A percentile compares a stretch with the other conserved stretches of the same genome.
These are phyloP conservation scores for Yamagishiella unicocca DNA, from an alignment of 139 green algal genomes.

Conservation along the genomic window DNA sequence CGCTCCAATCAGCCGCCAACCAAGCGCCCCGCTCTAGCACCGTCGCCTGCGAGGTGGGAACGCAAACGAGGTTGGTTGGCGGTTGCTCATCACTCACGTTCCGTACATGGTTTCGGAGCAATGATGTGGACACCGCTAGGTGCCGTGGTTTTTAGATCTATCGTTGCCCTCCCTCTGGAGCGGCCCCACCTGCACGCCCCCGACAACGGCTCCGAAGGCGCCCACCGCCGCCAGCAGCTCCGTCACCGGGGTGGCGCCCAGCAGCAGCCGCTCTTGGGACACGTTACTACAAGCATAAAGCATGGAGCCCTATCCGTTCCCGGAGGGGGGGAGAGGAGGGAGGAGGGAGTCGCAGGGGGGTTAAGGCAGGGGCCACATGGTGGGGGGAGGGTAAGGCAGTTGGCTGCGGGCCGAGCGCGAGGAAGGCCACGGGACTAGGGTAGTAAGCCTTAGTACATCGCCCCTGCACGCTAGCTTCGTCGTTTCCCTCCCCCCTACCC, in stretches of 20 bases:
- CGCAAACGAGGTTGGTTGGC: not conserved
- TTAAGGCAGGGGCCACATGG: too few relatives aligned
- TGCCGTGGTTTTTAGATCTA: too few relatives aligned
- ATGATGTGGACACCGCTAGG: too few relatives aligned
- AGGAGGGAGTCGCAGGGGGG: not conserved
- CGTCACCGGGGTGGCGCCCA: slow-evolving; percentile 43
- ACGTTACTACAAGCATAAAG: slow-evolving; percentile 85
- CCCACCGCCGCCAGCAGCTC: slow-evolving; percentile 71
- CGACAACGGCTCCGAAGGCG: slow-evolving; percentile 65
- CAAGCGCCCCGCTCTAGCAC: slow-evolving; percentile 56
- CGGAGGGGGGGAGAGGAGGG: not conserved
- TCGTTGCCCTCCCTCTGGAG: too few relatives aligned
- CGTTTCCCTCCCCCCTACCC: too few relatives aligned
- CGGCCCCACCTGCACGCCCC: slow-evolving; percentile 52
- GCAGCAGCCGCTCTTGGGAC: slow-evolving; percentile 65
- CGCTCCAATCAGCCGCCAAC: slow-evolving; percentile 17
- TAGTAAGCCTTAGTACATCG: too few relatives aligned
- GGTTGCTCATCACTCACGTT: too few relatives aligned
- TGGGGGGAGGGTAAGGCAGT: too few relatives aligned
- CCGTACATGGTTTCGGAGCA: too few relatives aligned
- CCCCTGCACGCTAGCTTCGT: too few relatives aligned
- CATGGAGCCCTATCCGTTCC: slow-evolving; percentile 67
- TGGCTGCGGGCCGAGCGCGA: too few relatives aligned
- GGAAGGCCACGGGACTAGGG: too few relatives aligned
- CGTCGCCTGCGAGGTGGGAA: slow-evolving; percentile 40